Evolutionary conservation across 768 basidiomycete species (phyloP).

Genomic region (Imleria badia): DNA sequence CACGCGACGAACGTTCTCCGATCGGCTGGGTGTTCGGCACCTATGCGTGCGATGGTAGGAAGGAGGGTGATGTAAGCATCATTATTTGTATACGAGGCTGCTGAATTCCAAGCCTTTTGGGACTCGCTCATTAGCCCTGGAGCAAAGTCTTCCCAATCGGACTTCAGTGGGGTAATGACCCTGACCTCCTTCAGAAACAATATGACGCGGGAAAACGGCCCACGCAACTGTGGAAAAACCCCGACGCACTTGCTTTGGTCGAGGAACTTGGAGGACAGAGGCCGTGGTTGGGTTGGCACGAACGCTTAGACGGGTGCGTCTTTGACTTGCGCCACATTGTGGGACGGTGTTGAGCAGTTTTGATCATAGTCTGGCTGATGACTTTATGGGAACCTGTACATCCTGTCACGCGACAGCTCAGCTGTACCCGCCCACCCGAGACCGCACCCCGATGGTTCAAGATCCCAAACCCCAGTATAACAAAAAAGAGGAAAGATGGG

Average conservation of each 20-base stretch:
- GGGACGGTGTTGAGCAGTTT: background rate
- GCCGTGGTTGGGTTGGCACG: constrained; percentile 7
- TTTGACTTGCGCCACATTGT: background rate
- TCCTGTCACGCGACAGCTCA: constrained; percentile 4
- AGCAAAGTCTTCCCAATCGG: background rate
- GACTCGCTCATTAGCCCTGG: background rate
- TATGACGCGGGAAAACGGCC: background rate
- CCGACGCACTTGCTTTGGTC: background rate
- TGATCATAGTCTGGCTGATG: background rate
- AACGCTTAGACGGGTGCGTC: background rate
- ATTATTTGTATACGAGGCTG: background rate
- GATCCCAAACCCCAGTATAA: background rate
- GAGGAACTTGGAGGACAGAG: background rate
- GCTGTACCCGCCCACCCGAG: background rate
- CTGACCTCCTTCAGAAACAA: background rate
- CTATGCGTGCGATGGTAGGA: background rate
- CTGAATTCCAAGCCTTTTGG: background rate
- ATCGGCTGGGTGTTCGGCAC: constrained; percentile 5
- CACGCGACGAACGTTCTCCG: background rate
- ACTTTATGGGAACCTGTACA: constrained; percentile 2
- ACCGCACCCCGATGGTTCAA: background rate
- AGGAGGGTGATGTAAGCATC: background rate
- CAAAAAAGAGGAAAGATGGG: background rate
- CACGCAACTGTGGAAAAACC: background rate
- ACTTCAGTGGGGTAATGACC: background rate